A percentile compares a stretch with the other conserved stretches of the same genome.
Conservation (phyloP, 148 eudicot species). For the Simmondsia chinensis region DNA sequence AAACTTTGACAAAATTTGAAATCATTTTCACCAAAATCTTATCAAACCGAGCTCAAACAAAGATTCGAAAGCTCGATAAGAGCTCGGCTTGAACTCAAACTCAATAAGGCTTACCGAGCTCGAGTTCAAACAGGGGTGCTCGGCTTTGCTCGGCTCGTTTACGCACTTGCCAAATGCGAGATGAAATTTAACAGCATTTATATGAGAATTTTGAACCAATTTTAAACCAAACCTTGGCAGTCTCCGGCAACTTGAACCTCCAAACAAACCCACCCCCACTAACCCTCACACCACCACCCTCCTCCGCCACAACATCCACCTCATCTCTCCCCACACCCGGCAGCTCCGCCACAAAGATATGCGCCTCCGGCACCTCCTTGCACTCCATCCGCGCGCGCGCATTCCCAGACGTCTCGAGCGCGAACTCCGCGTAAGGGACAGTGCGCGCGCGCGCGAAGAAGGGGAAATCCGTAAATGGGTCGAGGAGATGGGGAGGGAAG, state of each 20-base stretch:
- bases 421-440: slow-evolving; percentile 23
- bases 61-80: no score
- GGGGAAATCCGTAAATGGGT: neutral
- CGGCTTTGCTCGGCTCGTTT: no score
- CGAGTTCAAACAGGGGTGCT: no score
- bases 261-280: slow-evolving; percentile 20
- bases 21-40: no score
- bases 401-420: slow-evolving; percentile 22
- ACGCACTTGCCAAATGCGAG: no score
- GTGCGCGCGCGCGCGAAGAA: slow-evolving; percentile 9
- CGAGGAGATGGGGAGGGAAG: slow-evolving; percentile 7
- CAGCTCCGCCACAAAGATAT: slow-evolving; percentile 20
- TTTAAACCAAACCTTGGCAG: slow-evolving; percentile 12
- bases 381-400: slow-evolving; percentile 20
- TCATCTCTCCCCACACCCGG: slow-evolving; percentile 17
- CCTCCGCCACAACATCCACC: slow-evolving; percentile 13
- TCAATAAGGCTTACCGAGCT: no score
- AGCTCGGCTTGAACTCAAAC: no score
- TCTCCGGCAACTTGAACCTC: slow-evolving; percentile 17
- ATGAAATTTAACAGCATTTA: no score
- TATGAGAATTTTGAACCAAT: no score
- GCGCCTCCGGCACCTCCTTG: slow-evolving; percentile 28
- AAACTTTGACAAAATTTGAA: no score
- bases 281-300: slow-evolving; percentile 8
- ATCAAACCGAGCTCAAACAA: no score